Base-by-base conservation (phyloP, 768 basidiomycete genomes). In the Mrakia blollopis region DNA sequence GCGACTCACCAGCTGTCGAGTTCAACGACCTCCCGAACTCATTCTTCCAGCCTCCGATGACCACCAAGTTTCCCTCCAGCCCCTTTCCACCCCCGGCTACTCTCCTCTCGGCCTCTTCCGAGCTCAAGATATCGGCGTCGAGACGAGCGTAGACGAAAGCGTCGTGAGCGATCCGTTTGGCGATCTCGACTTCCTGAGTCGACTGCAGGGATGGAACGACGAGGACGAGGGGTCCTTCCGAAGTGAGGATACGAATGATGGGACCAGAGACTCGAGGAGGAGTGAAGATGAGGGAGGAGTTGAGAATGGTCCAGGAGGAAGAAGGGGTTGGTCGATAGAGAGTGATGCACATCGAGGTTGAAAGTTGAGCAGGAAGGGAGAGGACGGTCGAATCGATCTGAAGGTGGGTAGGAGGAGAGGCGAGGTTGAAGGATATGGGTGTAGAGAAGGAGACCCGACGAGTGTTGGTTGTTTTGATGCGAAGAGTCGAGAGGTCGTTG, bases 131-230 rank as follows among this genome's bases (percentile, higher is more conserved):
- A 68, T 88, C 87, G 0, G 88, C 82, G 78, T 93, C 92, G 30
- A 94, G 82, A 76, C 88, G 86, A 81, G 92, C 90, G 83, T 90
- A 92, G 0, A 88, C 80, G 44, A 88, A 83, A 25, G 94, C 84
- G 78, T 89, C 87, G 81, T 92, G 88, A 3, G 90, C 89, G 32
- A 94, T 83, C 18, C 93, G 86, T 16, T 87, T 81, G 3, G 91
- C 92, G 3, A 89, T 82, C 0, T 87, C 88, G 13, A 87, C 7
- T 16, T 74, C 62, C 2, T 74, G 77, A 14, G 2, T 1, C 8
- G 28, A 41, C 47, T 70, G 52, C 25, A 18, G 52, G 9, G 70
- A 13, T 0, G 80, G 86, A 30, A 90, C 83, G 70, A 94, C 85
- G 50, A 94, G 83, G 3, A 84, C 84, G 63, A 94, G 81, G 0